These are phyloP conservation scores for Friedmanniomyces endolithicus DNA, from an alignment of 495 filamentous ascomycete species.

Conservation along the genomic window DNA sequence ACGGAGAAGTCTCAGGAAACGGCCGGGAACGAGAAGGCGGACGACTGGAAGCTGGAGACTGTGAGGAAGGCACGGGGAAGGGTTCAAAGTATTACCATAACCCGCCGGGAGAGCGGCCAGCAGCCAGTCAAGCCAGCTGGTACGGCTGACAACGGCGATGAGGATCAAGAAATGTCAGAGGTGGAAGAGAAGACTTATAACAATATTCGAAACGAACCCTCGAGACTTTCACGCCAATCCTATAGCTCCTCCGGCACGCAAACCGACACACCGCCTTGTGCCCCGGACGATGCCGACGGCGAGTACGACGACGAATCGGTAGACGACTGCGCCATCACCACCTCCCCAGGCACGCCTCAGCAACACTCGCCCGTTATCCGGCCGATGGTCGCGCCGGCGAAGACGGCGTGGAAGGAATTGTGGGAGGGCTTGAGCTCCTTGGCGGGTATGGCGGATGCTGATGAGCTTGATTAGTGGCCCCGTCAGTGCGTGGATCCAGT, in stretches of 20 bases:
- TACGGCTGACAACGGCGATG: background rate
- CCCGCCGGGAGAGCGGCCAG: background rate
- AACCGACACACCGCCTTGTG: background rate
- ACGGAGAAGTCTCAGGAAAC: background rate
- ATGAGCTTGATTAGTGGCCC: background rate
- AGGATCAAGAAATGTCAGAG: background rate
- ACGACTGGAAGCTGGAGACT: background rate
- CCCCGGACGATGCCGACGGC: background rate
- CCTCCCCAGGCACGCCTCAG: background rate
- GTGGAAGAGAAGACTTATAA: background rate
- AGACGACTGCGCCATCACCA: slow-evolving; percentile 14
- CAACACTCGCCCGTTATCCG: background rate
- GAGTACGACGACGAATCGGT: too few species aligned
- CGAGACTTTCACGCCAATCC: background rate
- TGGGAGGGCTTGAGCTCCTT: slow-evolving; percentile 17
- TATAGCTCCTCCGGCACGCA: background rate
- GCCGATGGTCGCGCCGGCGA: background rate
- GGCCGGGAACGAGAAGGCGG: background rate
- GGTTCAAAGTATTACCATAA: slow-evolving; percentile 6
- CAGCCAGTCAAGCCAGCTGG: background rate
- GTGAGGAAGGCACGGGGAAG: slow-evolving; percentile 3
- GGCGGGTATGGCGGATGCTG: slow-evolving; percentile 18
- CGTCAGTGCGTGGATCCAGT: too few species aligned
- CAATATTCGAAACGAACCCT: background rate
- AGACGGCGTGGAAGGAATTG: slow-evolving; percentile 22